phyloP scores from a whole-genome alignment of 2,329 filamentous ascomycete species.

The Aspergillus tubingensis region DNA sequence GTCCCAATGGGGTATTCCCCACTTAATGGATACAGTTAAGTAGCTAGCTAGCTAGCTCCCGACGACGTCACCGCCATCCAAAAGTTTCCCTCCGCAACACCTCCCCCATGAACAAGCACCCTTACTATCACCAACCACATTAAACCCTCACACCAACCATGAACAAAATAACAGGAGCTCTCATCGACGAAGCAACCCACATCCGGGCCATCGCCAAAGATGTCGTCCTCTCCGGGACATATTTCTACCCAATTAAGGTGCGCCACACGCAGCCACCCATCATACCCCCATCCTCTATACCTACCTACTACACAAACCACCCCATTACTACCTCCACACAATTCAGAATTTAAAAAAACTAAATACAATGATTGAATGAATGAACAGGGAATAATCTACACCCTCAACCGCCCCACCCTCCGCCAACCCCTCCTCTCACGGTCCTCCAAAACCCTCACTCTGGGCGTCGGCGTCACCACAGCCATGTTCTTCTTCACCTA shows the following conservation, averaged over 20 bases:
- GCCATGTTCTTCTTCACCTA: constrained; percentile 90
- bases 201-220: constrained; percentile 65
- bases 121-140: neutral
- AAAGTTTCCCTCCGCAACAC: neutral
- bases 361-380: no score
- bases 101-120: no score
- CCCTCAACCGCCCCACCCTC: constrained; percentile 58
- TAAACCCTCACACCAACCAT: constrained; percentile 23
- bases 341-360: no score
- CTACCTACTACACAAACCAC: neutral
- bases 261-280: constrained; percentile 5
- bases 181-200: constrained; percentile 69
- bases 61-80: neutral
- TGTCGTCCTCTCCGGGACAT: constrained; percentile 74
- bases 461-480: constrained; percentile 71
- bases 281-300: no score
- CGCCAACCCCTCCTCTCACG: constrained; percentile 62
- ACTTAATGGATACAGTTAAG: no score
- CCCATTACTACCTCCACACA: neutral
- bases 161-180: constrained; percentile 59
- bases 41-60: no score
- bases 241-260: constrained; percentile 80
- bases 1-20: no score
- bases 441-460: constrained; percentile 62
- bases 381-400: constrained; percentile 61